Evolutionary conservation across 2,329 filamentous ascomycete species (phyloP).

Genomic region (Xylaria sp.): DNA sequence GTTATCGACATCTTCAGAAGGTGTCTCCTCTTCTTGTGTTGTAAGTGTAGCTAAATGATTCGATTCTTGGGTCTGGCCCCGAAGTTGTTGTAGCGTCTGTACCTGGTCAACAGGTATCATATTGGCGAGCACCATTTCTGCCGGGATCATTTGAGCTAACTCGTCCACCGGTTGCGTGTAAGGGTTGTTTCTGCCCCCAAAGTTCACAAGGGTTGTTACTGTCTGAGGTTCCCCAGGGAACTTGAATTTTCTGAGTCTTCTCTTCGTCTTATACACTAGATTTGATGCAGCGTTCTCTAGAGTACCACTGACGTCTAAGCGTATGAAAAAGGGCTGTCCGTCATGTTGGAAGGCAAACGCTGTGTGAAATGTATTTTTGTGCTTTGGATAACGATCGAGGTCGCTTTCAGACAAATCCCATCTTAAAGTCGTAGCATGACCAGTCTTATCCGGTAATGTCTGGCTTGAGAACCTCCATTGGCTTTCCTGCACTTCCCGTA

Average conservation of each 20-base stretch:
- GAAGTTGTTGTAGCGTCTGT: not conserved
- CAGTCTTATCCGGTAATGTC: not conserved
- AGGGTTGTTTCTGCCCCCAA: not conserved
- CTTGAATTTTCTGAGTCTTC: not conserved
- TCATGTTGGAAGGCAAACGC: slow-evolving; percentile 3
- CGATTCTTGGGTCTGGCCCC: not conserved
- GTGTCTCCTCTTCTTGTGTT: not conserved
- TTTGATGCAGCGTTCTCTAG: not conserved
- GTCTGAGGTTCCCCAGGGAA: not conserved
- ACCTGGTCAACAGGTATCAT: not conserved
- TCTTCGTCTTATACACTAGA: not conserved
- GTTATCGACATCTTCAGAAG: not conserved
- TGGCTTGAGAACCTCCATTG: slow-evolving; percentile 1
- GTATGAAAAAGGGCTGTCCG: not conserved
- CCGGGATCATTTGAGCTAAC: not conserved
- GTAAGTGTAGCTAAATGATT: not conserved
- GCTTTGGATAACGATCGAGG: not conserved
- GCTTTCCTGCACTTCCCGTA: not conserved
- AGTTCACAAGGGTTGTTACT: not conserved
- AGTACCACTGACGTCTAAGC: not conserved
- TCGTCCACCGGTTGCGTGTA: not conserved
- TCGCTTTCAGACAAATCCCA: slow-evolving; percentile 2
- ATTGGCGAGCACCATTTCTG: not conserved
- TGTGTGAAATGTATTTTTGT: not conserved
- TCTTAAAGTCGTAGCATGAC: slow-evolving; percentile 2